Base-by-base conservation (phyloP, 1,139 yeast species). In the Geotrichum fermentans region DNA sequence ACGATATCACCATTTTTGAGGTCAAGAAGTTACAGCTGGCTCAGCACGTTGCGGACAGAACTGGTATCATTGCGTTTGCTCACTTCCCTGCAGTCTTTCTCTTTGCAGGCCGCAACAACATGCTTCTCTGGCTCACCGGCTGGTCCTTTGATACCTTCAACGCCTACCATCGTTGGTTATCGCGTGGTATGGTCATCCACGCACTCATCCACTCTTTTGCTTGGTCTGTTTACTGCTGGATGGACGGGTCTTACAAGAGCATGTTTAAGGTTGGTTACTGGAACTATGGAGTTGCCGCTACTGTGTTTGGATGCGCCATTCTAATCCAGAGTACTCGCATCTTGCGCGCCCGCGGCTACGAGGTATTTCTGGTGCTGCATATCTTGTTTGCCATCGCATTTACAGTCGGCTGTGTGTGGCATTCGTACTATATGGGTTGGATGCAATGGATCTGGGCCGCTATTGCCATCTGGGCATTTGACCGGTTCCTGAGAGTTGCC, bases 51-150 rank as follows among this genome's bases (percentile, higher is more conserved):
- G 86, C 81, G 40, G 83, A 79, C 59, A 72, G 94, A 63, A 64
- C 82, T 1, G 87, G 83, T 22, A 63, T 76, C 17, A 59, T 79
- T 51, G 69, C 75, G 4, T 60, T 73, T 44, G 72, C 73, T 49
- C 68, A 75, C 51, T 64, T 78, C 49, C 87, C 88, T 4, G 51
- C 75, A 6, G 60, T 78, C 40, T 67, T 79, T 18, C 63, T 81
- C 40, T 79, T 82, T 61, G 79, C 82, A 10, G 84, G 85, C 16
- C 71, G 87, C 68, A 84, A 84, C 63, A 84, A 83, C 61, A 66
- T 83, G 46, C 64, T 84, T 58, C 78, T 79, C 55, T 73, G 76
- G 72, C 44, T 80, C 38, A 80, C 88, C 2, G 85, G 88, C 39
- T 81, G 88, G 83, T 71, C 77, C 21, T 75, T 75, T 56, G 69